A percentile compares a stretch with the other conserved stretches of the same genome.
phyloP scores from a whole-genome alignment of 306 rosid genomes.

The Alnus glutinosa region DNA sequence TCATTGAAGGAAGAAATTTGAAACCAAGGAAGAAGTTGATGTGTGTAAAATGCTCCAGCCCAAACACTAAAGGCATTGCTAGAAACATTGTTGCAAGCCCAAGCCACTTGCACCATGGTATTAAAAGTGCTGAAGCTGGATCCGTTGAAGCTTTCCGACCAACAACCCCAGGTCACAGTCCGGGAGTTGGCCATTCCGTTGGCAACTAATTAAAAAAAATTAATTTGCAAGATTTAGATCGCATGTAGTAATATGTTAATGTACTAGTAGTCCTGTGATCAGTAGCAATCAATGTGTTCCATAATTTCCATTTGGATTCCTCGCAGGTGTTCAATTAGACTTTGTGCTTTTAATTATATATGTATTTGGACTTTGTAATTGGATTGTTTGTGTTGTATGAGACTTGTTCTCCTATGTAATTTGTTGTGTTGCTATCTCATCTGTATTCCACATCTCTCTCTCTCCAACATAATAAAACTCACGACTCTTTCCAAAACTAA shows the following conservation, averaged over 20 bases:
- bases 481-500: too few relatives aligned
- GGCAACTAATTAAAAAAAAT: conserved; percentile 27
- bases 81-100: conserved; percentile 18
- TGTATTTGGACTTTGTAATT: too few relatives aligned
- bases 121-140: conserved; percentile 24
- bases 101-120: conserved; percentile 18
- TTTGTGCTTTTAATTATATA: background rate
- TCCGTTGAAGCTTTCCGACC: conserved; percentile 65
- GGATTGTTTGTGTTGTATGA: too few relatives aligned
- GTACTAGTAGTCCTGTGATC: too few relatives aligned
- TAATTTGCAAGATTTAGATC: background rate
- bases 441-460: too few relatives aligned
- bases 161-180: conserved; percentile 73
- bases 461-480: too few relatives aligned
- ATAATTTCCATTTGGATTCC: background rate
- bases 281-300: background rate
- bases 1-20: conserved; percentile 54
- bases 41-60: background rate
- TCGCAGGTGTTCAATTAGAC: background rate
- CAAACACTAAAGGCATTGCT: conserved; percentile 12
- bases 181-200: conserved; percentile 76
- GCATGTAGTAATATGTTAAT: background rate
- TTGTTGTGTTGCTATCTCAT: too few relatives aligned
- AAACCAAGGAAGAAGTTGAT: conserved; percentile 31
- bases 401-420: too few relatives aligned